Base-by-base conservation (phyloP, 1,284 basidiomycete species). In the Violaceomyces palustris region DNA sequence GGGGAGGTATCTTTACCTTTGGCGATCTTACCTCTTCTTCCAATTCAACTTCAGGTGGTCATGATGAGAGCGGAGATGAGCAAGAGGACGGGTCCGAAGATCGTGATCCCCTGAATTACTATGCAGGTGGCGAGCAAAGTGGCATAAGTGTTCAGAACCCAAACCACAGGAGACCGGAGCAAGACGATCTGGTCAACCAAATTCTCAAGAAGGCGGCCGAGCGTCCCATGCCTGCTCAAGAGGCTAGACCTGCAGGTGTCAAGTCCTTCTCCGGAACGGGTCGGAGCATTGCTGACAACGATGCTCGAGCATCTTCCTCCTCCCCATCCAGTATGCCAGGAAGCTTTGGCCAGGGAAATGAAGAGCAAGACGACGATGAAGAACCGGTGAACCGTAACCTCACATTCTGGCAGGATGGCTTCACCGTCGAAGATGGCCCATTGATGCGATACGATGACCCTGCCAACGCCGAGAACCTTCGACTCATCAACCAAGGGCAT, bases 391-490 rank as follows among this genome's bases (percentile, higher is more conserved):
- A 85, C 35, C 83, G 93, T 10, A 80, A 83, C 44, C 78, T 97
- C 27, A 93, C 87, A 0, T 90, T 98, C 75, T 98, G 94, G 93
- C 79, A 84, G 26, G 82, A 97, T 58, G 93, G 93, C 0, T 97
- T 97, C 75, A 86, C 84, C 34, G 82, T 98, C 44, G 90, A 93
- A 64, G 88, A 92, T 60, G 90, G 91, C 2, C 83, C 85, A 28
- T 77, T 97, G 45, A 81, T 86, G 79, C 77, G 81, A 29, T 96
- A 94, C 71, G 86, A 88, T 45, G 83, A 91, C 57, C 88, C 90
- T 0, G 79, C 77, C 5, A 84, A 91, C 65, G 79, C 83, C 32
- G 79, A 82, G 47, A 78, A 88, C 14, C 78, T 98, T 3, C 78
- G 79, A 1, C 83, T 87, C 45, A 87, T 97, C 66, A 83, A 90